These are phyloP conservation scores for Neurospora terricola DNA, from an alignment of 495 filamentous ascomycete species.

Conservation along the genomic window DNA sequence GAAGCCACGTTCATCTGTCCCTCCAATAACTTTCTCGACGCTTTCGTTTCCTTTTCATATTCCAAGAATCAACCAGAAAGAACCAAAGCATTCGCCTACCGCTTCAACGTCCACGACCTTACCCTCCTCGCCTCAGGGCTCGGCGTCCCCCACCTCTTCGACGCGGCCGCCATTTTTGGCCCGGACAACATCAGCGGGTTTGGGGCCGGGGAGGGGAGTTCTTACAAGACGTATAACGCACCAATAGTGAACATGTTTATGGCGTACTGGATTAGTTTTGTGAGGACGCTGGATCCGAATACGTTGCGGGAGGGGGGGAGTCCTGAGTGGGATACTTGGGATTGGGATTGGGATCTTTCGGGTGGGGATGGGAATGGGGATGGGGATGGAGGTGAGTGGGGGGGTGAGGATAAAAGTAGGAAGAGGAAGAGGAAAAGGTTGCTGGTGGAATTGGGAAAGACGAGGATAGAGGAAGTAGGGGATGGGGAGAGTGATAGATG, in stretches of 20 bases:
- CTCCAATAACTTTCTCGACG: slow-evolving; percentile 24
- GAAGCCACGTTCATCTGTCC: slow-evolving; percentile 59
- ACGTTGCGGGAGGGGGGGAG: slow-evolving; percentile 7
- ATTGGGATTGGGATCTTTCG: too few relatives aligned
- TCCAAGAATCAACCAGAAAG: not conserved
- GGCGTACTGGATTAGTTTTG: slow-evolving; percentile 35
- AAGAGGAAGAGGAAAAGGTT: slow-evolving; percentile 20
- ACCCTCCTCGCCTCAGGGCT: slow-evolving; percentile 8
- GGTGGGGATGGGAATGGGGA: not conserved
- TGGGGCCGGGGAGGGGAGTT: slow-evolving; percentile 6
- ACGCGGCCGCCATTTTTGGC: slow-evolving; percentile 34
- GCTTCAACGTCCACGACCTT: slow-evolving; percentile 18
- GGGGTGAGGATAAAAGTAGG: slow-evolving; percentile 8
- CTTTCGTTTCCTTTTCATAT: not conserved
- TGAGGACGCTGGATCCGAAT: slow-evolving; percentile 28
- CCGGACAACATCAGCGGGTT: slow-evolving; percentile 19
- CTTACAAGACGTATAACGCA: slow-evolving; percentile 28
- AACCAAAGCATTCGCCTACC: slow-evolving; percentile 9
- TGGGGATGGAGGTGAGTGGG: not conserved
- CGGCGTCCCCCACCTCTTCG: slow-evolving; percentile 21
- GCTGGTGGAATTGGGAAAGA: slow-evolving; percentile 14
- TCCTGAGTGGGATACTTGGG: slow-evolving; percentile 29
- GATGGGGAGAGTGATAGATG: slow-evolving; percentile 6
- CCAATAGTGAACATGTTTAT: slow-evolving; percentile 25
- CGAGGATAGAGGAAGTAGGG: slow-evolving; percentile 16